These are phyloP conservation scores for Colletotrichum sp. DNA, from an alignment of 2,329 filamentous ascomycete species.

Conservation along the genomic window DNA sequence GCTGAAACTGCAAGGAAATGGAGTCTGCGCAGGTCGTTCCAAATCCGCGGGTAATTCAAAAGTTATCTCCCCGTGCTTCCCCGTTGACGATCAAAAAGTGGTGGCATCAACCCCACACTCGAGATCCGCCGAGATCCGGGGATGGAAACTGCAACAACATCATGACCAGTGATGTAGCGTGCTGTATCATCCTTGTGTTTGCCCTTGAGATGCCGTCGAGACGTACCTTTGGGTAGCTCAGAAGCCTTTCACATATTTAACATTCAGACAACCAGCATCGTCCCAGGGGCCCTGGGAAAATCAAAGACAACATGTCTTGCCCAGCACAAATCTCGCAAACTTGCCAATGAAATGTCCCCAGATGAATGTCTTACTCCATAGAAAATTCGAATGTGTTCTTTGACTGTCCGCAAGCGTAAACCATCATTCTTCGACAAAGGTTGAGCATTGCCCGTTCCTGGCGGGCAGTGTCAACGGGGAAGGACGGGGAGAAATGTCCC, in stretches of 20 bases:
- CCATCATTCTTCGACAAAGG: not conserved
- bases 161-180: not conserved
- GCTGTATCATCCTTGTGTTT: not conserved
- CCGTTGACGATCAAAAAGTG: not conserved
- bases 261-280: not conserved
- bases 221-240: not conserved
- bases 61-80: not conserved
- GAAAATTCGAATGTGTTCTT: not conserved
- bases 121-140: not conserved
- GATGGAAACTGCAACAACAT: not conserved
- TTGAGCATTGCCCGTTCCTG: not conserved
- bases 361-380: not conserved
- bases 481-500: not conserved
- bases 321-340: not conserved
- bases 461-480: not conserved
- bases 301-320: not conserved
- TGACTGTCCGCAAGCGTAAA: not conserved
- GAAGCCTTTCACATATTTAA: not conserved
- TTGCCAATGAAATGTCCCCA: not conserved
- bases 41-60: not conserved
- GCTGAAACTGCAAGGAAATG: not conserved
- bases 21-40: not conserved
- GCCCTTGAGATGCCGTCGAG: not conserved
- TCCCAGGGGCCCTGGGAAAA: not conserved
- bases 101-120: not conserved